Evolutionary conservation across 768 basidiomycete genomes (phyloP).

Genomic region (Rhodotorula paludigena): DNA sequence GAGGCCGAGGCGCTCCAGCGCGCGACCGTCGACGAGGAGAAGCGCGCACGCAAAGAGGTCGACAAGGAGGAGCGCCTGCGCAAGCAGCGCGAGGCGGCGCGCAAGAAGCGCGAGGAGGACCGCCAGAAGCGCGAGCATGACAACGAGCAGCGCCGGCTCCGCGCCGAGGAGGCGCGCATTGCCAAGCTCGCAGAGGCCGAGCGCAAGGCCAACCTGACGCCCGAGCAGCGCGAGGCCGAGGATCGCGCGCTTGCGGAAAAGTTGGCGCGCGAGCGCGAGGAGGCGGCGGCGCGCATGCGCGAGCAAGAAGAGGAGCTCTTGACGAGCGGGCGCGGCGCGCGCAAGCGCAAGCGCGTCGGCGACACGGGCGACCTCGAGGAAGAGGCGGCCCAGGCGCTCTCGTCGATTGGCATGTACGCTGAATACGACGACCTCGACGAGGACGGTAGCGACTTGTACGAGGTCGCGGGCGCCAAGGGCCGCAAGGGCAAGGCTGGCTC

Average conservation of each 20-base stretch:
- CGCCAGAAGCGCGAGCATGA: conserved; percentile 31
- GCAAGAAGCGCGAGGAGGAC: conserved; percentile 36
- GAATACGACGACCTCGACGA: conserved; percentile 33
- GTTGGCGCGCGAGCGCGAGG: conserved; percentile 14
- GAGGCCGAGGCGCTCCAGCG: conserved; percentile 3
- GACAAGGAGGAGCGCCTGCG: conserved; percentile 36
- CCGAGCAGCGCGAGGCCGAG: conserved; percentile 35
- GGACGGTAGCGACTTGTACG: conserved; percentile 1
- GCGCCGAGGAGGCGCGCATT: conserved; percentile 29
- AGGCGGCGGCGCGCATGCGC: background rate
- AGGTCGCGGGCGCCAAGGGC: background rate
- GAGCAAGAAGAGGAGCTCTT: conserved; percentile 24
- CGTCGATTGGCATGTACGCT: conserved; percentile 16
- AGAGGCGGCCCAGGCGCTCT: conserved; percentile 15
- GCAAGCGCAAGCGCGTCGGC: conserved; percentile 24
- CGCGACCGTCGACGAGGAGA: conserved; percentile 11
- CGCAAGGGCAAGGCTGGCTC: conserved; percentile 22
- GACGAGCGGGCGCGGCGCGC: conserved; percentile 27
- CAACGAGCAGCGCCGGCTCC: conserved; percentile 19
- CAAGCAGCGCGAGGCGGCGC: conserved; percentile 36
- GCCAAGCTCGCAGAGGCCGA: conserved; percentile 34
- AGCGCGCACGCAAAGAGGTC: conserved; percentile 8
- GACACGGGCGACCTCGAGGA: conserved; percentile 6
- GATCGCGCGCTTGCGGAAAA: conserved; percentile 17
- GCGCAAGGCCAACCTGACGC: conserved; percentile 22